Evolutionary conservation across 2,329 filamentous ascomycete species (phyloP).

Genomic region (Pseudocercospora macadamiae): DNA sequence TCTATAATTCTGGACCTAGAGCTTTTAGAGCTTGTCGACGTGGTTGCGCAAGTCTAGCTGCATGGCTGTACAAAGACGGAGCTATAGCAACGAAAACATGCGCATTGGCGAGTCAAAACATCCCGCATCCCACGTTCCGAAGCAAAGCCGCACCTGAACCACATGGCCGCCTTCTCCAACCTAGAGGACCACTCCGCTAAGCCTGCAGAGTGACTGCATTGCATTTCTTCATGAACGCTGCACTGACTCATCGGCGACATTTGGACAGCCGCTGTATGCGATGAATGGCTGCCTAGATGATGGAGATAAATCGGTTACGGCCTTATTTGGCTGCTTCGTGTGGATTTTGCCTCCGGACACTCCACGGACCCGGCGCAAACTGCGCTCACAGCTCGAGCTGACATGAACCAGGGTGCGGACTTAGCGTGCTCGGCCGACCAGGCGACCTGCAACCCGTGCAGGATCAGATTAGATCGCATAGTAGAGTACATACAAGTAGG

Average conservation of each 20-base stretch:
- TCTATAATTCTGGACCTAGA: neutral
- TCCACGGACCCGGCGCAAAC: neutral
- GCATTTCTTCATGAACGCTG: neutral
- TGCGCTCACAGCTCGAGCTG: neutral
- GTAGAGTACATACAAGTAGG: constrained; percentile 14
- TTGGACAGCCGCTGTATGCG: neutral
- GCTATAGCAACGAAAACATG: neutral
- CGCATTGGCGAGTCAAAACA: constrained; percentile 2
- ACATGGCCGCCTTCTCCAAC: constrained; percentile 4
- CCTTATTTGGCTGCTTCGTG: neutral
- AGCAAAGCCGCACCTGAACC: neutral
- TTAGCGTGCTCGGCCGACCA: neutral
- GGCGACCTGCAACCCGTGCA: constrained; percentile 2
- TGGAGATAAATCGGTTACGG: neutral
- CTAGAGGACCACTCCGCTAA: neutral
- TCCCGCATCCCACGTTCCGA: constrained; percentile 2
- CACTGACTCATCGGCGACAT: constrained; percentile 1
- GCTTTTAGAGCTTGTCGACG: constrained; percentile 2
- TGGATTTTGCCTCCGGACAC: neutral
- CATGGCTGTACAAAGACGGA: neutral
- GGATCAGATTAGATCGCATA: constrained; percentile 26
- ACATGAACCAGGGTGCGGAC: constrained; percentile 1
- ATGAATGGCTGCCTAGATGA: neutral
- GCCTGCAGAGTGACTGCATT: constrained; percentile 4
- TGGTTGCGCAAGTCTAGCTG: constrained; percentile 5